phyloP scores from a whole-genome alignment of 2,329 filamentous ascomycete genomes.

The Pseudogymnoascus sp. region DNA sequence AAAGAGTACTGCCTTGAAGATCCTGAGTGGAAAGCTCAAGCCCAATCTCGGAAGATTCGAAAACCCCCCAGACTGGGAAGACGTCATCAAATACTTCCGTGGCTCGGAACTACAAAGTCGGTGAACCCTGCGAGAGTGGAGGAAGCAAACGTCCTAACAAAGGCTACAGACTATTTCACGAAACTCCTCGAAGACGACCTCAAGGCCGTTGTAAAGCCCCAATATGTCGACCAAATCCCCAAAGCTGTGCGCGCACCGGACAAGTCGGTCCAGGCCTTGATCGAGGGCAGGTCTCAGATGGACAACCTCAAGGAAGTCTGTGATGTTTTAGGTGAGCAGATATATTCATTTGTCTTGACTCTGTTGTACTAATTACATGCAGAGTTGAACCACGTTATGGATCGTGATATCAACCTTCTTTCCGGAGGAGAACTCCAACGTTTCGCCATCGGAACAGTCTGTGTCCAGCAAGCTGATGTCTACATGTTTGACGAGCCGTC shows the following conservation, averaged over 20 bases:
- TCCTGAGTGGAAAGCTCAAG: constrained; percentile 96
- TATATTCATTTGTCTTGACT: neutral
- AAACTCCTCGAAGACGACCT: constrained; percentile 95
- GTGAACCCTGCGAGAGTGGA: constrained; percentile 25
- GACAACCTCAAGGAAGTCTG: constrained; percentile 75
- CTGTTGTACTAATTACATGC: constrained; percentile 7
- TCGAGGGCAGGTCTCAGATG: constrained; percentile 67
- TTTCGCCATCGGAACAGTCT: constrained; percentile 93
- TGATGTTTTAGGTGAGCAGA: constrained; percentile 55
- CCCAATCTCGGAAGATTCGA: constrained; percentile 92
- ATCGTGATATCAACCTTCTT: constrained; percentile 80
- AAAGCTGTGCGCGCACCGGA: constrained; percentile 77
- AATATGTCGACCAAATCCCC: constrained; percentile 98
- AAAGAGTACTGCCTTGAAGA: constrained; percentile 99
- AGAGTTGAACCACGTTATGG: constrained; percentile 82
- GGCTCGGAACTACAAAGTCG: constrained; percentile 93
- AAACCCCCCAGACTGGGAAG: constrained; percentile 97
- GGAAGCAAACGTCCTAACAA: constrained; percentile 14
- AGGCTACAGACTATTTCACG: constrained; percentile 78
- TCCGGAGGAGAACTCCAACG: constrained; percentile 97
- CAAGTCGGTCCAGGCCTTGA: constrained; percentile 69
- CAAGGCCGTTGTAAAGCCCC: constrained; percentile 96
- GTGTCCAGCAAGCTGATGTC: constrained; percentile 91
- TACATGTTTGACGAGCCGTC: constrained; percentile 99
- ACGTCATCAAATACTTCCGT: constrained; percentile 96